Evolutionary conservation across 805 yeast species (phyloP), one percentile per base, ranked within the genome.

Genomic region (Nakazawaea peltata): DNA sequence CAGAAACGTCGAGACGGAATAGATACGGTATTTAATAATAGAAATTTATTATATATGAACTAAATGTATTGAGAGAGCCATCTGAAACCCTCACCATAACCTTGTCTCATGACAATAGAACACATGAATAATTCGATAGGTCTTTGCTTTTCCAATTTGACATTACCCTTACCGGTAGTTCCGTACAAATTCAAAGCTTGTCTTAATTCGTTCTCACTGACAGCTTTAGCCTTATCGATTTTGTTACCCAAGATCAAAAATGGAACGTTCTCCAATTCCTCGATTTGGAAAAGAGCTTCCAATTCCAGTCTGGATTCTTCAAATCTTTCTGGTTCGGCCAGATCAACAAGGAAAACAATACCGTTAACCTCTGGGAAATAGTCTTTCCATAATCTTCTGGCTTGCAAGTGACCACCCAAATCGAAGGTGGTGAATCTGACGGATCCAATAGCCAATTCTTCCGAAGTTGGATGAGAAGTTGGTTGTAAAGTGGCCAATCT

Each of bases 341-440:
- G 94, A 59, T 92, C 99, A 22, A 92, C 97, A 41, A 92, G 69
- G 61, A 83, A 92, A 22, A 92, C 97, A 47, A 92, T 92, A 38
- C 97, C 98, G 60, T 87, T 84, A 33, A 92, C 99, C 65, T 92
- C 99, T 41, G 99, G 99, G 81, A 92, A 92, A 62, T 92, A 92
- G 60, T 92, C 97, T 58, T 88, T 88, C 99, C 99, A 92, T 56
- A 92, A 77, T 65, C 98, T 86, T 67, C 99, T 88, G 33, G 99
- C 97, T 65, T 90, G 97, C 60, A 76, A 81, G 68, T 92, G 99
- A 29, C 99, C 99, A 63, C 99, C 99, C 49, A 92, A 72, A 61
- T 92, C 99, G 52, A 92, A 92, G 19, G 99, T 92, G 41, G 99
- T 92, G 72, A 92, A 92, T 59, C 90, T 81, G 43, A 90, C 94